Evolutionary conservation across 75 land plant species (phyloP).

Genomic region (Sequoia sempervirens): DNA sequence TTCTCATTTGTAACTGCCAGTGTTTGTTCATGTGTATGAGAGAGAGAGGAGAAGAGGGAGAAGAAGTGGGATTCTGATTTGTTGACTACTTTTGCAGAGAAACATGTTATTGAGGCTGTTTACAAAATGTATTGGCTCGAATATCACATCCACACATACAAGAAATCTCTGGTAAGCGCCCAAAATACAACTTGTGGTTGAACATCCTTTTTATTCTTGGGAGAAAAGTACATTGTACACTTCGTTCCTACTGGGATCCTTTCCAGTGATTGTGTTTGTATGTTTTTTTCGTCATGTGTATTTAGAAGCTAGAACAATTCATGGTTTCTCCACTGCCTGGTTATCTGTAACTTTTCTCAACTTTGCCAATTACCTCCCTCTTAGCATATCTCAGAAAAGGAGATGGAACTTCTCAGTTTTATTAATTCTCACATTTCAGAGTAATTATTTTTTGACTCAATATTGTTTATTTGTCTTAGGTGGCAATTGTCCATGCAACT

Average conservation of each 20-base stretch:
- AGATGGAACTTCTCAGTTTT: not conserved
- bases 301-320: not conserved
- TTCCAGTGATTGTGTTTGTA: not conserved
- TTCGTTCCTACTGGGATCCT: not conserved
- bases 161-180: constrained; percentile 61
- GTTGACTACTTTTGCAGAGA: constrained; percentile 41
- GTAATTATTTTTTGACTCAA: not conserved
- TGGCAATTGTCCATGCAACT: constrained; percentile 75
- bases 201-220: not conserved
- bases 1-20: not conserved
- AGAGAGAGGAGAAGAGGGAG: not conserved
- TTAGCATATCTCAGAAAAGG: not conserved
- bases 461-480: constrained; percentile 32
- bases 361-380: not conserved
- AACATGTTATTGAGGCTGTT: constrained; percentile 76
- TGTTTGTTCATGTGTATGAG: not conserved
- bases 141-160: constrained; percentile 80
- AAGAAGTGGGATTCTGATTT: not conserved
- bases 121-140: constrained; percentile 92
- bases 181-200: constrained; percentile 1
- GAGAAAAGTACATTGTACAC: not conserved
- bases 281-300: not conserved
- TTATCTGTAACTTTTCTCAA: not conserved
- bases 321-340: not conserved
- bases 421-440: not conserved